Base-by-base conservation (phyloP, 768 basidiomycete species). In the Pleurotus eryngii region DNA sequence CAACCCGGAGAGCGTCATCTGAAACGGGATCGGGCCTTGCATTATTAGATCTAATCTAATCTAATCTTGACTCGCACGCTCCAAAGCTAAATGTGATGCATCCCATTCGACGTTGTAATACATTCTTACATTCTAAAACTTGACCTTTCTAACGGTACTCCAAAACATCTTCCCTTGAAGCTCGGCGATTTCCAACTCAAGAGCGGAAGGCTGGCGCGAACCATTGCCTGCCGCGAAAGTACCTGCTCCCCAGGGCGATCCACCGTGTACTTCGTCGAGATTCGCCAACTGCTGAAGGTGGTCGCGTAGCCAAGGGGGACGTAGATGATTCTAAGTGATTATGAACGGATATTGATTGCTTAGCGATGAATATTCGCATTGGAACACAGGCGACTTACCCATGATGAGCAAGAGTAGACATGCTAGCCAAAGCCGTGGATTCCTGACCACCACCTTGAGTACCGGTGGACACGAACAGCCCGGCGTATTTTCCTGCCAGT, bases 371-470 rank as follows among this genome's bases (percentile, higher is more conserved):
- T 11, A 51, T 11, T 22, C n/a, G 35, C 9, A 11, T 8, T 9
- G 30, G 4, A 9, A 4, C 9, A 35, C 11, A 26, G 24, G 46
- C n/a, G 6, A 18, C 22, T 42, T 40, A 42, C 51, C 51, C 90
- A 57, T 91, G 89, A 67, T 94, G 90, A 5, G 77, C 68, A 55
- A 92, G 65, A 43, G 86, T 82, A 53, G 81, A 81, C 67, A 90
- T 64, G 37, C 74, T 65, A 53, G 65, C 76, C 37, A 85, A 61
- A 46, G 73, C 76, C 3, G 87, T 89, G 3, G 75, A 59, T 64
- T 87, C 88, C 62, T 94, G 92, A n/a, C 92, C 92, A 58, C 92
- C 90, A 55, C 91, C 90, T 9, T 77, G 83, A n/a, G 78, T 74
- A 1, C 79, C 87, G 0, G 88, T 86, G 20, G 86, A 87, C 48